A percentile compares a stretch with the other conserved stretches of the same genome.
phyloP scores from a whole-genome alignment of 192 early-diverging fungal genomes.

The Coemansia sp. region DNA sequence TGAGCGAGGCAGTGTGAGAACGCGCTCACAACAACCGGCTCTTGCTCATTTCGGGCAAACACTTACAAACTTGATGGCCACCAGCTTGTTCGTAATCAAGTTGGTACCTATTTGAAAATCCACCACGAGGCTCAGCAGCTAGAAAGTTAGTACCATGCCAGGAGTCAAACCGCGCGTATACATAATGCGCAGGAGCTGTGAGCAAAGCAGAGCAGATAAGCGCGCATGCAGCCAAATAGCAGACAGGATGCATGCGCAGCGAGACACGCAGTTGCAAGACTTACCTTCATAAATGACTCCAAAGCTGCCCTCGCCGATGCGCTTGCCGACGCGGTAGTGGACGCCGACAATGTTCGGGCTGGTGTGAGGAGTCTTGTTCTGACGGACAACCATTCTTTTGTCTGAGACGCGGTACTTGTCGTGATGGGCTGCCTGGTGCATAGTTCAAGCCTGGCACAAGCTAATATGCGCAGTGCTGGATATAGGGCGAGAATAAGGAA shows the following conservation, averaged over 20 bases:
- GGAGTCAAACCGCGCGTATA: neutral
- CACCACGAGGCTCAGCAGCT: neutral
- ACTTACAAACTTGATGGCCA: slow-evolving; percentile 92
- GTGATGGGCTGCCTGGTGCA: slow-evolving; percentile 47
- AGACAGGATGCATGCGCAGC: slow-evolving; percentile 1
- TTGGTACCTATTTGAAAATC: slow-evolving; percentile 55
- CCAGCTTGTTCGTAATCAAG: slow-evolving; percentile 84
- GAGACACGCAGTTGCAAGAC: slow-evolving; percentile 1
- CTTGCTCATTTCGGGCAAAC: slow-evolving; percentile 4
- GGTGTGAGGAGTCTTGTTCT: slow-evolving; percentile 42
- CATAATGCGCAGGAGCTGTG: neutral
- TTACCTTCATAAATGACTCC: slow-evolving; percentile 98
- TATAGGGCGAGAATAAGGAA: neutral
- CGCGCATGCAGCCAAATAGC: neutral
- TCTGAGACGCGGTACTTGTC: slow-evolving; percentile 51
- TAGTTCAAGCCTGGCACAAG: slow-evolving; percentile 8
- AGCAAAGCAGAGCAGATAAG: neutral
- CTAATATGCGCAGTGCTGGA: neutral
- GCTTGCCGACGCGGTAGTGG: slow-evolving; percentile 92
- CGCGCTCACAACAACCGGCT: neutral
- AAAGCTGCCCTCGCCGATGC: slow-evolving; percentile 98
- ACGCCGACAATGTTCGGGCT: slow-evolving; percentile 88
- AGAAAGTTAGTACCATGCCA: neutral
- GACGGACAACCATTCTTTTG: slow-evolving; percentile 43
- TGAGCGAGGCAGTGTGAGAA: slow-evolving; percentile 7